These are phyloP conservation scores for Phytophthora palmivora DNA, from an alignment of 352 stramenopile species.

Conservation along the genomic window DNA sequence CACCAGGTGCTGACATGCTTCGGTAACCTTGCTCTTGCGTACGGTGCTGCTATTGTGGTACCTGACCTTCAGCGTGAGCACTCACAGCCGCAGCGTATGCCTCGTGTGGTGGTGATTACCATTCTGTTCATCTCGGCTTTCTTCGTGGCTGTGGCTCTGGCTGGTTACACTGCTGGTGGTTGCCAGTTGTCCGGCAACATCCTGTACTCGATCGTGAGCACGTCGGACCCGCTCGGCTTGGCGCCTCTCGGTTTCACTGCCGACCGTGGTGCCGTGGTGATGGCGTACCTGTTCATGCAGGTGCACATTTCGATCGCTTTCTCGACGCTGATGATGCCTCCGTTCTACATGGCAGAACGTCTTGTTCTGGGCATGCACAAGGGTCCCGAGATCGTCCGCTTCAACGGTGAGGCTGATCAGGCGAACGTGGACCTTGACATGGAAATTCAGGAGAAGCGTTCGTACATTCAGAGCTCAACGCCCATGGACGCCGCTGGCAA, in stretches of 20 bases:
- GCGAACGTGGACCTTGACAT: constrained; percentile 35
- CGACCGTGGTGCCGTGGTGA: constrained; percentile 50
- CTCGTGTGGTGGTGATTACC: constrained; percentile 57
- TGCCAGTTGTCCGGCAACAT: constrained; percentile 67
- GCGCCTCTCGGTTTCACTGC: constrained; percentile 53
- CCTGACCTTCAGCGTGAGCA: constrained; percentile 63
- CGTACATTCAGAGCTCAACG: constrained; percentile 44
- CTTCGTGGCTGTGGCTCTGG: constrained; percentile 49
- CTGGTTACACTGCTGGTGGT: constrained; percentile 51
- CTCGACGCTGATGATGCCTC: constrained; percentile 56
- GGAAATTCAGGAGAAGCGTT: constrained; percentile 36
- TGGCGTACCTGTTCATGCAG: constrained; percentile 67
- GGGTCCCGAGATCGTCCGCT: constrained; percentile 28
- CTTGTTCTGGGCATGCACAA: constrained; percentile 72
- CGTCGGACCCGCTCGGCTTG: constrained; percentile 27
- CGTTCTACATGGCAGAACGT: constrained; percentile 70
- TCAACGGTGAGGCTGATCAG: constrained; percentile 27
- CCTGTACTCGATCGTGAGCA: constrained; percentile 60
- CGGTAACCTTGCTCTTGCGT: constrained; percentile 57
- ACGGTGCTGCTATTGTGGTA: constrained; percentile 62
- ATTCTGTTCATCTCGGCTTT: constrained; percentile 56
- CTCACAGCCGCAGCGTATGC: constrained; percentile 57
- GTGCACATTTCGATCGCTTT: constrained; percentile 58
- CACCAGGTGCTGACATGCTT: constrained; percentile 57
- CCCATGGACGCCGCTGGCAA: constrained; percentile 24